A percentile compares a stretch with the other conserved stretches of the same genome.
Evolutionary conservation across 2,329 filamentous ascomycete genomes (phyloP).

Genomic region (Pochonia chlamydosporia): DNA sequence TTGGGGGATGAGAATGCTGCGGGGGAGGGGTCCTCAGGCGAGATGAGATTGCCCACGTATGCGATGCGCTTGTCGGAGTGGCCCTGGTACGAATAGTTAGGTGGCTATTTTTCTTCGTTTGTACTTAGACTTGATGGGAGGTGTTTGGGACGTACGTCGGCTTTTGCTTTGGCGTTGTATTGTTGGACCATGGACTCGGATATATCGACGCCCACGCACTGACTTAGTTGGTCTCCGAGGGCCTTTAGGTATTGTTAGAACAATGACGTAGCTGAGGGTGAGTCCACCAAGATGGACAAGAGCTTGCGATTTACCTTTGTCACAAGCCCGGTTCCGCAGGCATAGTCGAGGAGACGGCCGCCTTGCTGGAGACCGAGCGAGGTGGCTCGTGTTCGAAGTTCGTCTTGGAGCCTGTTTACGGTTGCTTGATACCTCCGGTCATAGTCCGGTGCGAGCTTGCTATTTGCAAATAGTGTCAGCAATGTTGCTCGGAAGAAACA

Average conservation of each 20-base stretch:
- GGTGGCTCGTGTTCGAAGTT: conserved; percentile 45
- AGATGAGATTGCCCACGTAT: conserved; percentile 51
- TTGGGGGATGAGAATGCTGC: conserved; percentile 51
- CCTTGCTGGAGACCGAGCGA: conserved; percentile 52
- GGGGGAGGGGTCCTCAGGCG: conserved; percentile 39
- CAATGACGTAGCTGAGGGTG: too few species aligned
- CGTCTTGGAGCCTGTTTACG: conserved; percentile 45
- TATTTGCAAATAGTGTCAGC: conserved; percentile 8
- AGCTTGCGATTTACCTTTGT: conserved; percentile 46
- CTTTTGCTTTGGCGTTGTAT: conserved; percentile 57
- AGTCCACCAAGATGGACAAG: too few species aligned
- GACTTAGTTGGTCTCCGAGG: conserved; percentile 29
- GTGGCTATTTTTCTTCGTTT: too few species aligned
- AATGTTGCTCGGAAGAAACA: too few species aligned
- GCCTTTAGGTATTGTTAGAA: conserved; percentile 16
- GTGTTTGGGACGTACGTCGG: conserved; percentile 36
- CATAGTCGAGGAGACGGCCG: conserved; percentile 65
- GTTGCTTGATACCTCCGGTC: conserved; percentile 51
- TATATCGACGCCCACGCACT: conserved; percentile 63
- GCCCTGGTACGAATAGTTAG: too few species aligned
- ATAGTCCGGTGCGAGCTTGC: conserved; percentile 24
- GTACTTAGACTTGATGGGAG: not conserved
- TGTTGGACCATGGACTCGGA: conserved; percentile 63
- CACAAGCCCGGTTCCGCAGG: conserved; percentile 65
- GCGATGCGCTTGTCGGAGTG: conserved; percentile 48